Base-by-base conservation (phyloP, 2,329 filamentous ascomycete genomes). In the Ceratocystis papillata region DNA sequence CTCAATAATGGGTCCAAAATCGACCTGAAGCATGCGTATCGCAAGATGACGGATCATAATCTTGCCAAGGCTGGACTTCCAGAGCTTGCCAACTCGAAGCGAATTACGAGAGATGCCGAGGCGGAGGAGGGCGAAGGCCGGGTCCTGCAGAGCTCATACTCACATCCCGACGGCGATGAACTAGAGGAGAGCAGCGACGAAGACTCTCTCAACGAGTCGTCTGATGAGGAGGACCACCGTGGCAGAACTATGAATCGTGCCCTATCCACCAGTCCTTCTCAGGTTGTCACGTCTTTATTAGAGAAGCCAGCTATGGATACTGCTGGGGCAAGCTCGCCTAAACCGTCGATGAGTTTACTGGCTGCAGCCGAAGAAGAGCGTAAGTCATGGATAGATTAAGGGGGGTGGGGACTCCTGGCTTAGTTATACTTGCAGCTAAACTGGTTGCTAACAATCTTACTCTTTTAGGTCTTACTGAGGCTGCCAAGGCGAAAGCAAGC, bases 311-410 rank as follows among this genome's bases (percentile, higher is more conserved):
- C 63, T 57, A 4, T 17, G 17, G 28, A n/a, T 28, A 28, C 28
- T 46, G 28, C 46, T 73, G 65, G 69, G 72, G 69, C 76, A 1
- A 75, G 70, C 15, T 59, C 55, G 65, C 74, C 77, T 71, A 69
- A 75, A 69, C 72, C 75, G 69, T 75, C 81, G 0, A 77, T 79
- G 72, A 90, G 86, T 71, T 74, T 91, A 66, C 76, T 92, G 64
- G 88, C 87, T 48, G 88, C 87, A 5, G 86, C 87, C 0, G 87
- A 93, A 73, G 87, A 90, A 79, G 89, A 93, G 73, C 83, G 90
- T 89, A 79, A 72, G 87, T 80, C 55, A 59, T n/a, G 55, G 25
- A 20, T 12, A 37, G 55, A 17, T n/a, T 1, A 37, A 8, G 28
- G 7, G 15, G 15, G 55, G 8, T 2, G 6, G 2, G 1, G 25